Evolutionary conservation across 805 yeast species (phyloP), one percentile per base, ranked within the genome.

Genomic region (Zygoascus biomembranicola): DNA sequence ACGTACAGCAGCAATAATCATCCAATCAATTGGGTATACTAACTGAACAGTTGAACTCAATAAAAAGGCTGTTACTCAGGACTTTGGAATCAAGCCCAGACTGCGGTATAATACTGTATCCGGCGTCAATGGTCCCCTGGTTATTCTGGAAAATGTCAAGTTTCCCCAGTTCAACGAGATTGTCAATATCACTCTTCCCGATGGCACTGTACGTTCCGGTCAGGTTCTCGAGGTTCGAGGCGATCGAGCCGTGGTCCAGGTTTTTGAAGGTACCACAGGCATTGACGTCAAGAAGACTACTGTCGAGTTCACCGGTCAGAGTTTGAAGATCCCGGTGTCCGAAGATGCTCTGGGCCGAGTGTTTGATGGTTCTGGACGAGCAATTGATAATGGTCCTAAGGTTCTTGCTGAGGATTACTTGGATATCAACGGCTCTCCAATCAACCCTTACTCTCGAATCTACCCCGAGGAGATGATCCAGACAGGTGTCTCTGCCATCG

Each of bases 381-480:
- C 99, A 56, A 92, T 88, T 64, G 99, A 94, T 71, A 89, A 90
- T 64, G 99, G 99, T 58, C 99, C 99, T 61, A 87, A 87, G 73
- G 96, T 94, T 52, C 86, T 94, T 68, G 99, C 99, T 54, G 99
- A 94, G 73, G 99, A 94, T 72, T 94, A 90, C 73, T 78, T 94
- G 71, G 99, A 94, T 72, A 95, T 94, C 69, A 95, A 94, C 71
- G 99, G 99, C 55, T 90, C 98, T 44, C 98, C 99, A 67, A 94
- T 94, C 73, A 94, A 94, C 69, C 99, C 99, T 52, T 94, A 74
- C 71, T 95, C 97, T 45, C 90, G 99, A 76, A 94, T 94, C 63
- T 95, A 95, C 71, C 99, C 99, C 32, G 99, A 94, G 78, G 99
- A 94, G 77, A 94, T 94, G 99, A 94, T 94, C 65, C 90, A 97